Evolutionary conservation across 1,139 yeast genomes (phyloP).

Genomic region (Protomyces pachydermus): DNA sequence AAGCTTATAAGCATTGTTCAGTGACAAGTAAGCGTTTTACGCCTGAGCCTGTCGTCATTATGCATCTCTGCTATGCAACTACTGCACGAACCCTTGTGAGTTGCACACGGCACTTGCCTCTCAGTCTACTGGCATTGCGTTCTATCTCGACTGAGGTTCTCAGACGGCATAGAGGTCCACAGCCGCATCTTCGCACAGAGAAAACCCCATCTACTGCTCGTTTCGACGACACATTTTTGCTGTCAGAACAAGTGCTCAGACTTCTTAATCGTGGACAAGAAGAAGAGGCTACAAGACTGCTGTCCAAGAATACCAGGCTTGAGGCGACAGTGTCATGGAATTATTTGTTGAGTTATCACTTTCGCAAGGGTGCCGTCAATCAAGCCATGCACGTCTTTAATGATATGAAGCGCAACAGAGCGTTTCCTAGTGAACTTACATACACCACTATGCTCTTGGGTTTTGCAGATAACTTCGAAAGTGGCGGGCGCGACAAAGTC

Average conservation of each 20-base stretch:
- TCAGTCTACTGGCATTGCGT: too few species aligned
- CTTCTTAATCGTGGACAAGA: neutral
- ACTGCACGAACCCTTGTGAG: too few species aligned
- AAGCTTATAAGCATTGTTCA: too few species aligned
- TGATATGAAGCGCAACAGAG: conserved; percentile 11
- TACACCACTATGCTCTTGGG: conserved; percentile 13
- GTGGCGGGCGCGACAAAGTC: conserved; percentile 5
- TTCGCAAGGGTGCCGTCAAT: conserved; percentile 5
- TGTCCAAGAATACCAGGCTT: conserved; percentile 1
- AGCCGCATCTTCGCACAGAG: neutral
- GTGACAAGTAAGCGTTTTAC: too few species aligned
- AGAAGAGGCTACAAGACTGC: neutral
- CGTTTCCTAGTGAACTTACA: conserved; percentile 11
- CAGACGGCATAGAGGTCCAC: neutral
- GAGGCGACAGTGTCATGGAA: conserved; percentile 19
- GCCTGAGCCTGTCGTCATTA: too few species aligned
- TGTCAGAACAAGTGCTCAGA: conserved; percentile 4
- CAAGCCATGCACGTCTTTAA: conserved; percentile 1
- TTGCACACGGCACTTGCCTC: too few species aligned
- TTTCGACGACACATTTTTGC: conserved; percentile 7
- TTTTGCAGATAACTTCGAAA: neutral
- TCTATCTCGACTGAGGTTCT: neutral
- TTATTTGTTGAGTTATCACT: conserved; percentile 4
- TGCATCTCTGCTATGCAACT: too few species aligned
- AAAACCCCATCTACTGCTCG: neutral